These are phyloP conservation scores for Gonapodya sp. DNA, from an alignment of 192 early-diverging fungal genomes.

Conservation along the genomic window DNA sequence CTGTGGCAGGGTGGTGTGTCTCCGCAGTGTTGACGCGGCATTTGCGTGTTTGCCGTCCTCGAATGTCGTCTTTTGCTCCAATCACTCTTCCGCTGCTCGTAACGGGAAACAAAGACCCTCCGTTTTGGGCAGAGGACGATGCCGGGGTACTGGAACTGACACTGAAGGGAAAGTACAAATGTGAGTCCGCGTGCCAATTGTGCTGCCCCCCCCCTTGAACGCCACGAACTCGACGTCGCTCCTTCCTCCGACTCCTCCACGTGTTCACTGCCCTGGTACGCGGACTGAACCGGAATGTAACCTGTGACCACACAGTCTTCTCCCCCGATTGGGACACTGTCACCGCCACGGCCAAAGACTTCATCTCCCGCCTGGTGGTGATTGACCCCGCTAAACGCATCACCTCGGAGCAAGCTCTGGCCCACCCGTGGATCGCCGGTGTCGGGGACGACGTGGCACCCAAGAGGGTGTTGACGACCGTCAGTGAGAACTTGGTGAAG, in stretches of 20 bases:
- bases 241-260: background rate
- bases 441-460: background rate
- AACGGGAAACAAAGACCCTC: too few relatives aligned
- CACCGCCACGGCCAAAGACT: background rate
- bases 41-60: background rate
- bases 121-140: slow-evolving; percentile 10
- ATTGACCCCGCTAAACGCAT: slow-evolving; percentile 19
- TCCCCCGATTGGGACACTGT: slow-evolving; percentile 9
- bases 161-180: background rate
- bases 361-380: slow-evolving; percentile 7
- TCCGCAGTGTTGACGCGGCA: background rate
- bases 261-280: background rate
- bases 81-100: too few relatives aligned
- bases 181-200: background rate
- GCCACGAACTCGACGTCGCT: background rate
- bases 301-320: slow-evolving; percentile 10
- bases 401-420: background rate
- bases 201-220: background rate
- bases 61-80: too few relatives aligned
- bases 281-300: background rate
- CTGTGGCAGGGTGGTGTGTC: background rate
- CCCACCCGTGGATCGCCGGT: background rate
- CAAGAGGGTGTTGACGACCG: slow-evolving; percentile 6
- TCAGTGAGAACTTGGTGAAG: slow-evolving; percentile 22
- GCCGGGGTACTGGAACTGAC: slow-evolving; percentile 3